These are phyloP conservation scores for Allium sativum DNA, from an alignment of 106 monocot species.

Conservation along the genomic window DNA sequence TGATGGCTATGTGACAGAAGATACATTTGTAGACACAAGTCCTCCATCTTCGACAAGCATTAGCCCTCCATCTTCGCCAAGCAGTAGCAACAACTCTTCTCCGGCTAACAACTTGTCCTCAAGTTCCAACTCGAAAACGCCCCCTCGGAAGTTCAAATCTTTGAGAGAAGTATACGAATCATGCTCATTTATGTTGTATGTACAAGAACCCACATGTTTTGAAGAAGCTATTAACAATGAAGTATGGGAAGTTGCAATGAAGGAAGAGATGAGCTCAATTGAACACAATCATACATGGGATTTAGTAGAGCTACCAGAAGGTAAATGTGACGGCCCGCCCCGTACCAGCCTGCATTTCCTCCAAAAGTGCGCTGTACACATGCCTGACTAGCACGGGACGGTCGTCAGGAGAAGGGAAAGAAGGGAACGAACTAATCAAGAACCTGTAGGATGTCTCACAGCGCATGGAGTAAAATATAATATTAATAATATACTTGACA, in stretches of 20 bases:
- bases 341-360: too few relatives aligned
- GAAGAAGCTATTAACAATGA: neutral
- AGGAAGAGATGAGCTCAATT: neutral
- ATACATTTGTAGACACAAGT: neutral
- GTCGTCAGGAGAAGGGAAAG: too few relatives aligned
- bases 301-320: conserved; percentile 1
- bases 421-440: too few relatives aligned
- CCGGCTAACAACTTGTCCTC: too few relatives aligned
- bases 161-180: neutral
- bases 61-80: neutral
- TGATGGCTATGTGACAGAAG: neutral
- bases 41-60: neutral
- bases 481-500: too few relatives aligned
- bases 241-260: neutral
- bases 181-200: neutral
- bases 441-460: too few relatives aligned
- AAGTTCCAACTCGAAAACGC: neutral
- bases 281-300: conserved; percentile 1
- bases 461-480: too few relatives aligned
- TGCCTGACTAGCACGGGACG: too few relatives aligned
- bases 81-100: neutral
- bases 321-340: too few relatives aligned
- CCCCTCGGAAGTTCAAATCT: neutral
- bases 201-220: neutral
- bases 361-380: too few relatives aligned